These are phyloP conservation scores for Danielia reshetovae DNA, from an alignment of 805 yeast genomes.

Conservation along the genomic window DNA sequence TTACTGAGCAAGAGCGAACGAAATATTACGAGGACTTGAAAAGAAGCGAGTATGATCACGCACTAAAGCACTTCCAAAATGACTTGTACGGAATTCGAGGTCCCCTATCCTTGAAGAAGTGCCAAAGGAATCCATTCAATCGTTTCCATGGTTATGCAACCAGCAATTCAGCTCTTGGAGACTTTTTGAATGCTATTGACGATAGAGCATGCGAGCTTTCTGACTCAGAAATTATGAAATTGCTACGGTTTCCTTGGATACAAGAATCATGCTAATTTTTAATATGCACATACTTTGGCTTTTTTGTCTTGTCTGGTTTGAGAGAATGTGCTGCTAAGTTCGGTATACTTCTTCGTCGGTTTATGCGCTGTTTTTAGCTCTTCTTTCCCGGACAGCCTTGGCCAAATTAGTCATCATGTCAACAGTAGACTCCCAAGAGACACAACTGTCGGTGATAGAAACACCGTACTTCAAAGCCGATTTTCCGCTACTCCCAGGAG, in stretches of 20 bases:
- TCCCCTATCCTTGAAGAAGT: slow-evolving; percentile 46
- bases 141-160: slow-evolving; percentile 35
- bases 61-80: slow-evolving; percentile 46
- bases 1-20: slow-evolving; percentile 16
- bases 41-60: slow-evolving; percentile 48
- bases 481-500: slow-evolving; percentile 63
- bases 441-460: slow-evolving; percentile 97
- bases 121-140: slow-evolving; percentile 53
- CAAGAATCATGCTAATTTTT: too few relatives aligned
- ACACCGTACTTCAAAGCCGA: slow-evolving; percentile 79
- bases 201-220: too few relatives aligned
- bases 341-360: too few relatives aligned
- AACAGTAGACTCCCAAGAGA: slow-evolving; percentile 83
- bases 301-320: too few relatives aligned
- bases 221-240: too few relatives aligned
- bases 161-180: slow-evolving; percentile 21
- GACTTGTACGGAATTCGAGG: slow-evolving; percentile 58
- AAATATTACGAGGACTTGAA: slow-evolving; percentile 47
- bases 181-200: slow-evolving; percentile 6
- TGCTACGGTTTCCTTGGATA: slow-evolving; percentile 1
- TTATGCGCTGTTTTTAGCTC: slow-evolving; percentile 27
- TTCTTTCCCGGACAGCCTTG: slow-evolving; percentile 75
- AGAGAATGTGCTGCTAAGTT: too few relatives aligned
- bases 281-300: too few relatives aligned
- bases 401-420: slow-evolving; percentile 67